phyloP scores from a whole-genome alignment of 1,284 basidiomycete species.

The Irpex sp. region DNA sequence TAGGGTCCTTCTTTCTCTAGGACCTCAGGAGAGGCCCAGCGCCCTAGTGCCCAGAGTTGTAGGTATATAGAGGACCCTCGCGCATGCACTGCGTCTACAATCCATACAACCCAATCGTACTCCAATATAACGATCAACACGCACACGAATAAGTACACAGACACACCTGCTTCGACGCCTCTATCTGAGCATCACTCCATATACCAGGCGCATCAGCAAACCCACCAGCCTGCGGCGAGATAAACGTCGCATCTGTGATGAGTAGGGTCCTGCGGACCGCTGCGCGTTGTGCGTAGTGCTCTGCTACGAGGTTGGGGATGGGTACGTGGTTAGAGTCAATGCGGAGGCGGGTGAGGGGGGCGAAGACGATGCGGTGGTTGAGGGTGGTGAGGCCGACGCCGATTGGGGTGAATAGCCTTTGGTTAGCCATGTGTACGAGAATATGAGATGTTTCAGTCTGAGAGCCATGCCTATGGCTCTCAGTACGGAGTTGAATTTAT shows the following conservation, averaged over 20 bases:
- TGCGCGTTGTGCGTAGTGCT: conserved; percentile 40
- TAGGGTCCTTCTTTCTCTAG: conserved; percentile 26
- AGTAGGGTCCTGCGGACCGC: conserved; percentile 37
- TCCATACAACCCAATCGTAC: conserved; percentile 15
- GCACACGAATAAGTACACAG: no score
- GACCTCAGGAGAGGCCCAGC: conserved; percentile 29
- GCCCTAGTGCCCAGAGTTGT: conserved; percentile 46
- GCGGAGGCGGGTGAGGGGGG: conserved; percentile 37
- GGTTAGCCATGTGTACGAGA: no score
- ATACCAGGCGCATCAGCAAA: conserved; percentile 35
- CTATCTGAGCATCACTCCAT: conserved; percentile 37
- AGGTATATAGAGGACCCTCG: conserved; percentile 38
- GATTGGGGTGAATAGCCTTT: conserved; percentile 36
- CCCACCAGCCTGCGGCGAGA: conserved; percentile 34
- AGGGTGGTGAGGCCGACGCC: conserved; percentile 33
- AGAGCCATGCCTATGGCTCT: no score
- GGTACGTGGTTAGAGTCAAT: conserved; percentile 17
- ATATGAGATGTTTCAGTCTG: no score
- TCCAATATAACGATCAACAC: background rate
- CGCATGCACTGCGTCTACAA: conserved; percentile 26
- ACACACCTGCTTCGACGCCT: conserved; percentile 39
- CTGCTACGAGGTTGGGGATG: conserved; percentile 20
- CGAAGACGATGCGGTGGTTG: conserved; percentile 39
- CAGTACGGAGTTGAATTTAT: no score
- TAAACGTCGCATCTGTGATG: conserved; percentile 42